Evolutionary conservation across 2,329 filamentous ascomycete genomes (phyloP).

Genomic region (Fusarium sp.): DNA sequence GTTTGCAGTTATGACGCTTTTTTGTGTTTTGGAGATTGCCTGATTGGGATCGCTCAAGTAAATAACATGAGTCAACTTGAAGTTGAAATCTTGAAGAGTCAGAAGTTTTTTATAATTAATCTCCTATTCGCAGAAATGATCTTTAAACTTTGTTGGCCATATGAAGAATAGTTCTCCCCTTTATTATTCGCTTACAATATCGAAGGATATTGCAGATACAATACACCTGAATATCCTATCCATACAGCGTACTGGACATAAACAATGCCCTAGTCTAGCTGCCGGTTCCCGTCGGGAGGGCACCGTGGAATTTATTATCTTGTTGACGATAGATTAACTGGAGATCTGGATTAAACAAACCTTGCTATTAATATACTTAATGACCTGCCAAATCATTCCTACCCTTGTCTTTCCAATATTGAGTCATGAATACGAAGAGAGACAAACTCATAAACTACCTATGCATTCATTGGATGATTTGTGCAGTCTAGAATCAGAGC

Average conservation of each 20-base stretch:
- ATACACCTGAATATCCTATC: not conserved
- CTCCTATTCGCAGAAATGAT: not conserved
- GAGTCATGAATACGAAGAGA: not conserved
- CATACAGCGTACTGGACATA: not conserved
- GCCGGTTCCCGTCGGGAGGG: slow-evolving; percentile 14
- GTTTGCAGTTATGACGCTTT: slow-evolving; percentile 14
- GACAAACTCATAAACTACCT: not conserved
- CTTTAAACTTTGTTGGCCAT: not conserved
- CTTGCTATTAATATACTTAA: slow-evolving; percentile 17
- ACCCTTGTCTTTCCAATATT: not conserved
- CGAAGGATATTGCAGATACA: not conserved
- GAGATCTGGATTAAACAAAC: slow-evolving; percentile 20
- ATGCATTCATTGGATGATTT: not conserved
- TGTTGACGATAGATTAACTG: slow-evolving; percentile 26
- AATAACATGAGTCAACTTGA: not conserved
- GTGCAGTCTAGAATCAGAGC: not conserved
- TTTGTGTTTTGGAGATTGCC: slow-evolving; percentile 23
- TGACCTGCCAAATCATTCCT: not conserved
- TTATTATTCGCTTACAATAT: not conserved
- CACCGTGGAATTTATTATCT: slow-evolving; percentile 6
- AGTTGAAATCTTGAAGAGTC: not conserved
- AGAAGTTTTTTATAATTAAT: not conserved
- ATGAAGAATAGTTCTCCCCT: not conserved
- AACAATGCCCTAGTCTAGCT: not conserved
- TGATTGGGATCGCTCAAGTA: slow-evolving; percentile 8